Base-by-base conservation (phyloP, 768 basidiomycete genomes). In the Paxillus involutus region DNA sequence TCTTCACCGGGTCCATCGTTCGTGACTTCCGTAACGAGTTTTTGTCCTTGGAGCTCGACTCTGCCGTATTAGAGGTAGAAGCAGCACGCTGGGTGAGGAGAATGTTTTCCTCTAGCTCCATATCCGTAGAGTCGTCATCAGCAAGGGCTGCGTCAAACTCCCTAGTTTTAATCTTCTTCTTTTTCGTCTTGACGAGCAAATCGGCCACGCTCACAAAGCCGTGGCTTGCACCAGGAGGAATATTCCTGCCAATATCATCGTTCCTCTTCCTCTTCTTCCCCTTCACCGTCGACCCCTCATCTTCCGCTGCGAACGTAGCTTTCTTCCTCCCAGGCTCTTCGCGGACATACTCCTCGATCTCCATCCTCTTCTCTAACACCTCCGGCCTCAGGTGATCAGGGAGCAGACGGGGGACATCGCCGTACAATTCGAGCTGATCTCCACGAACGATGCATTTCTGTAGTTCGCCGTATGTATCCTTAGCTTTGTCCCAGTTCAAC, bases 391-490 rank as follows among this genome's bases (percentile, higher is more conserved):
- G 71, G 57, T 90, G 79, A 36, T 80, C 82, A 0, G 96, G 94
- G 3, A 98, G 74, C 11, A 99, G 75, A 0, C 93, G 88, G 53
- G 86, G 83, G 47, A 96, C 91, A 67, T 99, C 97, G n/a, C 80
- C 85, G 63, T 94, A 99, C 10, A 98, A 79, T 68, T 98, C 94
- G 32, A 97, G 83, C 57, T 88, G 80, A 50, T 90, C 86, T 24
- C 94, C 94, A 51, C 86, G 84, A 46, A 86, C 80, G 66, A 99
- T 97, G 40, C 86, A 80, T 61, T 83, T 86, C 67, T 98, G 96
- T 3, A 98, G 91, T 61, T 91, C 86, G 57, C 85, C 82, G 72
- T 99, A 96, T 2, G 83, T 84, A 40, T 81, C 84, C 62, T 92
- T 85, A 0, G 97, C 94, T 59, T 87, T 89, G 49, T 90, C 87